Evolutionary conservation across 202 grass and related monocot species (phyloP), one percentile per base, ranked within the genome.

Genomic region (Miscanthus sacchariflorus): DNA sequence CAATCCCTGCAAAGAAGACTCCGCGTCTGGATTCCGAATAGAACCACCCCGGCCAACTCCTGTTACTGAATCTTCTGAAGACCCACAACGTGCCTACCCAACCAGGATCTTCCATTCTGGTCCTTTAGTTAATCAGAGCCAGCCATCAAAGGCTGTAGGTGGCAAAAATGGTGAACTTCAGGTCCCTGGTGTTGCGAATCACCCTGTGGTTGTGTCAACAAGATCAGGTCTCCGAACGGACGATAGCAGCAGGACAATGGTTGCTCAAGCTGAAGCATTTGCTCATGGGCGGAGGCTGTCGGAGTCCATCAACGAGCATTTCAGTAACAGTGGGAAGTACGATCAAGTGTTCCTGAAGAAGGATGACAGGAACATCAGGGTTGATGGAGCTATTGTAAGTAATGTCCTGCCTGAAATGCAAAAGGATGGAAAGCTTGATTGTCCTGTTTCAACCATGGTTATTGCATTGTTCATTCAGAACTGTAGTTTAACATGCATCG

Each of bases 1-100:
- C 75, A 97, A 92, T 81, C 88, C 93, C 27, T 77, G 86, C 81
- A 87, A 93, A 68, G 97, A 99, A 85, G 94, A 99, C 71, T 91
- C 93, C 0, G 97, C 91, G 23, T 95, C 97, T 6, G 97, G 97
- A 19, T 99, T 99, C 90, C 91, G 91, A 71, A 97, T 99, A n/a
- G 97, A 99, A 80, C 97, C 94, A 72, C 88, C 88, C 33, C 86
- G 82, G 58, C 83, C 86, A 81, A 82, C 90, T 77, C 88, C 85
- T 36, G 79, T 83, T 65, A 46, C 82, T 28, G 92, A 96, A 93
- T 85, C 30, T 23, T 87, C 90, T 63, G 91, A 85, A 80, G 82
- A 89, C 45, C 78, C 93, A 2, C 85, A 80, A 25, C 83, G 8
- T 85, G 90, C 89, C 82, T 85, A 88, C 79, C 61, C 83, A 28